Evolutionary conservation across 768 basidiomycete species (phyloP).

Genomic region (Lentinula guzmanii): DNA sequence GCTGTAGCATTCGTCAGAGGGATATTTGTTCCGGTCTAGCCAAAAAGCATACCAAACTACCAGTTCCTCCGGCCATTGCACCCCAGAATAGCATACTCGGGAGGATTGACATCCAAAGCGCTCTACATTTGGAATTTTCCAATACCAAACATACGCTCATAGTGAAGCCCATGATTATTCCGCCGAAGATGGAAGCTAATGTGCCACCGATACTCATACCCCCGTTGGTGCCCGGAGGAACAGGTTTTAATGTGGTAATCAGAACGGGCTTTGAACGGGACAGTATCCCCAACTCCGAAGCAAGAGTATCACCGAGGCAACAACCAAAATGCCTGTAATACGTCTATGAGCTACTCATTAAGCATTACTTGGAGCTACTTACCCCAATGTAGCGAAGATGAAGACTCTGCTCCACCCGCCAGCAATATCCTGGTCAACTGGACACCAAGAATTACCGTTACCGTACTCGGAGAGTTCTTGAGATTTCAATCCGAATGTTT

Average conservation of each 20-base stretch:
- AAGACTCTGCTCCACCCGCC: constrained; percentile 55
- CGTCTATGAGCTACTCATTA: constrained; percentile 1
- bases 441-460: constrained; percentile 52
- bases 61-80: constrained; percentile 61
- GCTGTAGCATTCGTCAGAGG: constrained; percentile 27
- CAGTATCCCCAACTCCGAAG: constrained; percentile 89
- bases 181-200: constrained; percentile 66
- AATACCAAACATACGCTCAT: constrained; percentile 49
- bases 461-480: constrained; percentile 16
- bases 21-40: background rate
- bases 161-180: constrained; percentile 60
- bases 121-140: constrained; percentile 56
- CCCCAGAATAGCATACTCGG: constrained; percentile 53
- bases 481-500: constrained; percentile 15
- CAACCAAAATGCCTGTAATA: constrained; percentile 73
- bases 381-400: constrained; percentile 66
- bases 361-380: constrained; percentile 12
- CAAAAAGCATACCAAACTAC: constrained; percentile 60
- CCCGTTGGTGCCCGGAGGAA: constrained; percentile 91
- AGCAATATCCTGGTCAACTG: constrained; percentile 36
- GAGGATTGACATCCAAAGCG: constrained; percentile 29
- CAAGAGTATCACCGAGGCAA: constrained; percentile 88
- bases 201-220: constrained; percentile 76
- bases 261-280: constrained; percentile 63
- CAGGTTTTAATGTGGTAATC: constrained; percentile 67